Evolutionary conservation across 306 rosid genomes (phyloP).

Genomic region (Rubus idaeus): DNA sequence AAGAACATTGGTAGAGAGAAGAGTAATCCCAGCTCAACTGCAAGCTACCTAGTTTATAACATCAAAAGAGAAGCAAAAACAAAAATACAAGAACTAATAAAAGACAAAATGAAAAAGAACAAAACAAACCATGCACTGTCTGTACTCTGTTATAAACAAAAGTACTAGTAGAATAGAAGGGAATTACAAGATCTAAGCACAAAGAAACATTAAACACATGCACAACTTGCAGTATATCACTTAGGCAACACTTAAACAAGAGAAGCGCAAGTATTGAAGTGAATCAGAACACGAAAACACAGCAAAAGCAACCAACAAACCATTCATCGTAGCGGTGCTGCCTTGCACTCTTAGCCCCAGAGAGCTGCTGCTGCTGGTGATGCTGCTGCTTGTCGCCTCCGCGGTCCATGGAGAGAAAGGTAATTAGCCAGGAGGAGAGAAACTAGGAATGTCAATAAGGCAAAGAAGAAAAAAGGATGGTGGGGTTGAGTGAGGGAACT

Average conservation of each 20-base stretch:
- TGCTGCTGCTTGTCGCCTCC: conserved; percentile 52
- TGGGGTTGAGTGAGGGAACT: conserved; percentile 53
- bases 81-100: not conserved
- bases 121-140: not conserved
- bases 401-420: conserved; percentile 69
- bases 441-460: conserved; percentile 37
- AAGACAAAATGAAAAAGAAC: not conserved
- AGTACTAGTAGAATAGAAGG: not conserved
- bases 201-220: conserved; percentile 1
- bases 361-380: conserved; percentile 66
- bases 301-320: conserved; percentile 36
- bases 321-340: conserved; percentile 89
- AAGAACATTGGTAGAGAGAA: not conserved
- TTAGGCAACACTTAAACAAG: not conserved
- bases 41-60: not conserved
- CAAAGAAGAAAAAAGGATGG: conserved; percentile 34
- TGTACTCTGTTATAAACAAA: not conserved
- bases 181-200: conserved; percentile 3
- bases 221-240: not conserved
- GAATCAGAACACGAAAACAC: conserved; percentile 15
- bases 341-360: conserved; percentile 65
- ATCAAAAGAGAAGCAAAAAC: not conserved
- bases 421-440: conserved; percentile 24
- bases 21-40: not conserved
- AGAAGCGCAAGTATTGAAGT: not conserved